These are phyloP conservation scores for Fragaria iinumae DNA, from an alignment of 306 rosid species.

Conservation along the genomic window DNA sequence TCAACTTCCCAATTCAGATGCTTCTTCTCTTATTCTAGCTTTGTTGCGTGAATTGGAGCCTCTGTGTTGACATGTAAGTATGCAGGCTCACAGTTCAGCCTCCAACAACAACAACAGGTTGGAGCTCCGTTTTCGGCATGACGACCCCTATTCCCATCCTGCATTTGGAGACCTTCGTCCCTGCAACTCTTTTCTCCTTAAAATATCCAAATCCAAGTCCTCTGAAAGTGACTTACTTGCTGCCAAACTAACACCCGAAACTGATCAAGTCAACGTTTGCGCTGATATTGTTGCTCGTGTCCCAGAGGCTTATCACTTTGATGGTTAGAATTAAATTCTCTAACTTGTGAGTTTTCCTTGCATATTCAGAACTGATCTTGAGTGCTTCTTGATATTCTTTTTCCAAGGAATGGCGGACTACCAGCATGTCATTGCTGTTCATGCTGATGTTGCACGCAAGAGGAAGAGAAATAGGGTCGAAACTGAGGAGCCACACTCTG, in stretches of 20 bases:
- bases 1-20: background rate
- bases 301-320: conserved; percentile 68
- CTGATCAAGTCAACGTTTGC: conserved; percentile 34
- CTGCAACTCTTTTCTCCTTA: conserved; percentile 61
- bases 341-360: conserved; percentile 9
- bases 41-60: too few relatives aligned
- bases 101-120: conserved; percentile 43
- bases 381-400: too few relatives aligned
- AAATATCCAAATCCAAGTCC: conserved; percentile 50
- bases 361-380: conserved; percentile 10
- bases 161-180: conserved; percentile 75
- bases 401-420: conserved; percentile 79
- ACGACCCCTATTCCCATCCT: conserved; percentile 86
- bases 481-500: conserved; percentile 50
- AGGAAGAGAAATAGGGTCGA: conserved; percentile 67
- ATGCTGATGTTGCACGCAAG: conserved; percentile 62
- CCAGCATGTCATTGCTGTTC: conserved; percentile 87
- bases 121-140: conserved; percentile 81
- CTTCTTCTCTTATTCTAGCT: too few relatives aligned
- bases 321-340: conserved; percentile 46
- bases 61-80: too few relatives aligned
- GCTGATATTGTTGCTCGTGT: conserved; percentile 61
- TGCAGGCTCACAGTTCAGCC: conserved; percentile 56
- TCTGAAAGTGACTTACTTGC: too few relatives aligned
- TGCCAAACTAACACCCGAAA: background rate